Conservation (phyloP, 441 rosid genomes). For the Populus hybrid region DNA sequence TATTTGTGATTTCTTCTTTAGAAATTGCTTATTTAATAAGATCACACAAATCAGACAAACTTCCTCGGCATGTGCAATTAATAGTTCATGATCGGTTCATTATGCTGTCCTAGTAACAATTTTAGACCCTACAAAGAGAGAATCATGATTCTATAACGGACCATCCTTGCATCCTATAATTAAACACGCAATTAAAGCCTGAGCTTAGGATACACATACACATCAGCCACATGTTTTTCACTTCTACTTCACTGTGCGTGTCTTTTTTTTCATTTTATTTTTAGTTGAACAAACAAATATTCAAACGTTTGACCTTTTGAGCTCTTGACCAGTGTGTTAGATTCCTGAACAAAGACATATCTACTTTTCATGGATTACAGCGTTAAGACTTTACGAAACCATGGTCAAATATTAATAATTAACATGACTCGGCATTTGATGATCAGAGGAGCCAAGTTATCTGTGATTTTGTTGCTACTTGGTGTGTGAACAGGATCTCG, state of each 20-base stretch:
- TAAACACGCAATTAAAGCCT: neutral
- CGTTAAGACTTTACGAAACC: neutral
- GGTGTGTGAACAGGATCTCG: neutral
- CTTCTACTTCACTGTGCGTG: neutral
- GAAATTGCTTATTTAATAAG: too few species aligned
- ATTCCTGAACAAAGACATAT: conserved; percentile 4
- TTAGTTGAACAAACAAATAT: conserved; percentile 16
- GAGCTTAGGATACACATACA: neutral
- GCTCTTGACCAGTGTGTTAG: conserved; percentile 13
- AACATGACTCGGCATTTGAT: too few species aligned
- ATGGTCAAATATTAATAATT: neutral
- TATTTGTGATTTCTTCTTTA: too few species aligned
- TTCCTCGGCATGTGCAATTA: neutral
- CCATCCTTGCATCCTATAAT: neutral
- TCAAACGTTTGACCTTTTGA: conserved; percentile 24
- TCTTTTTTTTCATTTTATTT: neutral
- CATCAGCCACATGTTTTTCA: neutral
- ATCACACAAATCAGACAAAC: neutral
- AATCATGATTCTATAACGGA: neutral
- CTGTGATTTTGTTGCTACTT: neutral
- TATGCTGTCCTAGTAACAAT: too few species aligned
- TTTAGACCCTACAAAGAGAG: too few species aligned
- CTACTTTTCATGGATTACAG: neutral
- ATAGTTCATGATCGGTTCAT: too few species aligned
- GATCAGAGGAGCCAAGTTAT: neutral